Evolutionary conservation across 495 filamentous ascomycete genomes (phyloP), one percentile per base, ranked within the genome.

Genomic region (Bathelium albidoporum): DNA sequence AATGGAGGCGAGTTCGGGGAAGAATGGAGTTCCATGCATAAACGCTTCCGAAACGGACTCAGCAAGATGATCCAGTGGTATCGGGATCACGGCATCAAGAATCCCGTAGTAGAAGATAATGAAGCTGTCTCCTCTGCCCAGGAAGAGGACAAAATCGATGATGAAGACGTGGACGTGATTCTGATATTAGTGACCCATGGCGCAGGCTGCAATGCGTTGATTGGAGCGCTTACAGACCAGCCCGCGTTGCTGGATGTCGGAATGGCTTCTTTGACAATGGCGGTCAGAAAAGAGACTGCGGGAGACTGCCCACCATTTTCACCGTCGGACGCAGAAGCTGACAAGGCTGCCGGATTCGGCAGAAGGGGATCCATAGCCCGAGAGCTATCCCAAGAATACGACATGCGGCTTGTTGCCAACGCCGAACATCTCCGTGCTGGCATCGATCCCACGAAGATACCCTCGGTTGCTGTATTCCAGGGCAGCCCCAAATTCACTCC

Each of bases 131-230:
- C 49, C 11, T 12, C 20, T 26, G 22, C 7, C 16, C 69, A 75
- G 2, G 52, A 64, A n/a, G 76, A 82, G 62, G 76, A n/a, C n/a
- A n/a, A n/a, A n/a, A n/a, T 81, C 4, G 75, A 78, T 16, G 78
- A 82, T 14, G 76, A 81, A 2, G 81, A 86, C 28, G 76, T 81
- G 3, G 89, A 97, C 68, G 81, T 89, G 0, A 84, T 97, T 7
- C 74, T 99, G n/a, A 81, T 99, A 32, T 74, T 99, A 14, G 90
- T 99, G 59, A 96, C 95, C 0, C 94, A 99, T 69, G 93, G 93
- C n/a, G 95, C 95, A 12, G 95, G 92, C 58, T 96, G 94, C 75
- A 99, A 99, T 75, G 95, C 94, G 0, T 74, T 99, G 58, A 91
- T 97, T 59, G 91, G 93, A 5, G 90, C 90, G 3, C 78, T 99